These are phyloP conservation scores for Phyllosticta citrichinensis DNA, from an alignment of 2,329 filamentous ascomycete genomes.

Conservation along the genomic window DNA sequence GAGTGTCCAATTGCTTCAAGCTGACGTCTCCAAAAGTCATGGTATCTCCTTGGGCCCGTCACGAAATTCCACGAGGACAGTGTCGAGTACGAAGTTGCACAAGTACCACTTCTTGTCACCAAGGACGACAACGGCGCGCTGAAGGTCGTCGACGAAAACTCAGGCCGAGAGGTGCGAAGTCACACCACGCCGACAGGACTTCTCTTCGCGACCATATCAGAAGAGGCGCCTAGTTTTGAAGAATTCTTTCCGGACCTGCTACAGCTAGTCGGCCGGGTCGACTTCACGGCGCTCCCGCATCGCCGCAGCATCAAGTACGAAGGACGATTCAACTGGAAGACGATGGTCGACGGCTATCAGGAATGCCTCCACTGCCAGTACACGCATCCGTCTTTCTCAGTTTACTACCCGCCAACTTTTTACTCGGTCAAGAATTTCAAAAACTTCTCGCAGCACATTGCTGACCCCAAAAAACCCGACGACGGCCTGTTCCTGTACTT, in stretches of 20 bases:
- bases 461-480: constrained; percentile 42
- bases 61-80: constrained; percentile 34
- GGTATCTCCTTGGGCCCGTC: constrained; percentile 45
- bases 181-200: constrained; percentile 43
- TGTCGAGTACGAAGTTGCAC: constrained; percentile 42
- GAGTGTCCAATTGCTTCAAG: background rate
- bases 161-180: constrained; percentile 19
- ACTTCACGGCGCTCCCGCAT: constrained; percentile 45
- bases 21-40: constrained; percentile 28
- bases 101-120: constrained; percentile 26
- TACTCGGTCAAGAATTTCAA: constrained; percentile 45
- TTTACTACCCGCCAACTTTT: constrained; percentile 46
- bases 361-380: constrained; percentile 51
- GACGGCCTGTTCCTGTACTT: constrained; percentile 50
- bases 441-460: constrained; percentile 48
- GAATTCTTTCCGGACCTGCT: constrained; percentile 46
- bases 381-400: constrained; percentile 46
- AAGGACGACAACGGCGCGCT: constrained; percentile 12
- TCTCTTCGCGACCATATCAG: constrained; percentile 42
- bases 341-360: constrained; percentile 50
- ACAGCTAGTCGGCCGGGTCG: constrained; percentile 37
- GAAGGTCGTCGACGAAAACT: constrained; percentile 27
- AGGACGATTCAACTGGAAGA: constrained; percentile 51
- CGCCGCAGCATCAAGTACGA: constrained; percentile 45
- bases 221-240: constrained; percentile 39